These are phyloP conservation scores for Artomyces pyxidatus DNA, from an alignment of 768 basidiomycete genomes.

Conservation along the genomic window DNA sequence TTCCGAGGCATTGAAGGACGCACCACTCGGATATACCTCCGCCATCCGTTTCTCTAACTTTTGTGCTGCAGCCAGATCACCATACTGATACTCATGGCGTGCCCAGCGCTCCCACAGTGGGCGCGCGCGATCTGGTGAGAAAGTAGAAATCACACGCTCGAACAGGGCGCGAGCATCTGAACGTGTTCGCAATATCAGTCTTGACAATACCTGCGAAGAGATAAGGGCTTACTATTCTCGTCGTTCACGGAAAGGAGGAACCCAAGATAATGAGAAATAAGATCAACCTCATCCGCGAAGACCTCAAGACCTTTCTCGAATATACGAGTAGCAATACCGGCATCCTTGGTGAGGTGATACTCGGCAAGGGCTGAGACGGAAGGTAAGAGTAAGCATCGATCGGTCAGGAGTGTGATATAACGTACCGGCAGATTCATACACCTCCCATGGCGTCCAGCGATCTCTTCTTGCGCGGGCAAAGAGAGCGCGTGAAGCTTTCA, in stretches of 20 bases:
- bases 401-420: not conserved
- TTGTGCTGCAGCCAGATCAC: conserved; percentile 80
- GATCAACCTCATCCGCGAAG: conserved; percentile 78
- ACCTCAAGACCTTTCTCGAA: conserved; percentile 89
- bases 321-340: conserved; percentile 76
- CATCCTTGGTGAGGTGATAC: conserved; percentile 79
- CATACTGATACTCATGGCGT: conserved; percentile 90
- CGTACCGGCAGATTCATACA: conserved; percentile 86
- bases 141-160: conserved; percentile 76
- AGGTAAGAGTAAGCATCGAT: conserved; percentile 3
- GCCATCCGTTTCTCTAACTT: conserved; percentile 86
- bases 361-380: conserved; percentile 76
- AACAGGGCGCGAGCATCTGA: conserved; percentile 94
- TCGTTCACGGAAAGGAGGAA: conserved; percentile 95
- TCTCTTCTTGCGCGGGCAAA: conserved; percentile 80
- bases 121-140: conserved; percentile 69
- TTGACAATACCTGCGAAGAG: too few relatives aligned
- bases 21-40: conserved; percentile 82
- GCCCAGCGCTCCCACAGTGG: conserved; percentile 97
- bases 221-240: conserved; percentile 61
- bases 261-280: conserved; percentile 80
- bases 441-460: conserved; percentile 80
- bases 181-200: conserved; percentile 5
- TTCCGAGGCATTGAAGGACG: not conserved
- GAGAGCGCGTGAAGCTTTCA: conserved; percentile 66